These are phyloP conservation scores for Phellopilus nigrolimitatus DNA, from an alignment of 1,284 basidiomycete genomes.

Conservation along the genomic window DNA sequence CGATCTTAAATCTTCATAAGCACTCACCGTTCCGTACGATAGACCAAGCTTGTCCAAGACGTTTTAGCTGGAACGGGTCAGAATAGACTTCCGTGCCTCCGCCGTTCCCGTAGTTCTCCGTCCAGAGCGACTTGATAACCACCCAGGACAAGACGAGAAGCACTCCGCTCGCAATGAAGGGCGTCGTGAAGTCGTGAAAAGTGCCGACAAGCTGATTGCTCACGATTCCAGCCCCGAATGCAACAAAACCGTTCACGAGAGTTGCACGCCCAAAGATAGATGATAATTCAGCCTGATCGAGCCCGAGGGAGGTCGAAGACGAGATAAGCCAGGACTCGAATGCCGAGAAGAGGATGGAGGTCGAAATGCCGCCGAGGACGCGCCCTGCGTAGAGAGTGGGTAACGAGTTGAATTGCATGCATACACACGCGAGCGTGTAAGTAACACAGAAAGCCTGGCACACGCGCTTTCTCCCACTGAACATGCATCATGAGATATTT, in stretches of 20 bases:
- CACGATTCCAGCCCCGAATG: constrained; percentile 57
- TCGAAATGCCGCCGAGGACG: constrained; percentile 62
- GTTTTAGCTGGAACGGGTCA: constrained; percentile 47
- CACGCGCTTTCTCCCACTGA: constrained; percentile 59
- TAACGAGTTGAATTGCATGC: constrained; percentile 50
- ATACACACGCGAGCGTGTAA: constrained; percentile 53
- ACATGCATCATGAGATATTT: not conserved
- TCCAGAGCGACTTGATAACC: constrained; percentile 55
- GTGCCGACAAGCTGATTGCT: constrained; percentile 36
- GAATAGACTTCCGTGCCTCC: constrained; percentile 30
- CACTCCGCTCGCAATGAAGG: constrained; percentile 58
- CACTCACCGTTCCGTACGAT: constrained; percentile 51
- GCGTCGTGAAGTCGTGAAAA: constrained; percentile 43
- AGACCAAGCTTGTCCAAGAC: constrained; percentile 52
- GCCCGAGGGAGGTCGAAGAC: constrained; percentile 44
- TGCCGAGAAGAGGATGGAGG: constrained; percentile 68
- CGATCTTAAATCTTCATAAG: not conserved
- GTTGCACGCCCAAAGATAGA: constrained; percentile 67
- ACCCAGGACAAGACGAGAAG: constrained; percentile 51
- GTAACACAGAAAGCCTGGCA: constrained; percentile 66
- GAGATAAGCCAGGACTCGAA: constrained; percentile 75
- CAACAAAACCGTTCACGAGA: constrained; percentile 66
- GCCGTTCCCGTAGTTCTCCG: constrained; percentile 59
- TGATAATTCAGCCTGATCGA: constrained; percentile 57
- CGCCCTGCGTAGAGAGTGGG: constrained; percentile 59